These are phyloP conservation scores for Dryas drummondii DNA, from an alignment of 306 rosid genomes.

Conservation along the genomic window DNA sequence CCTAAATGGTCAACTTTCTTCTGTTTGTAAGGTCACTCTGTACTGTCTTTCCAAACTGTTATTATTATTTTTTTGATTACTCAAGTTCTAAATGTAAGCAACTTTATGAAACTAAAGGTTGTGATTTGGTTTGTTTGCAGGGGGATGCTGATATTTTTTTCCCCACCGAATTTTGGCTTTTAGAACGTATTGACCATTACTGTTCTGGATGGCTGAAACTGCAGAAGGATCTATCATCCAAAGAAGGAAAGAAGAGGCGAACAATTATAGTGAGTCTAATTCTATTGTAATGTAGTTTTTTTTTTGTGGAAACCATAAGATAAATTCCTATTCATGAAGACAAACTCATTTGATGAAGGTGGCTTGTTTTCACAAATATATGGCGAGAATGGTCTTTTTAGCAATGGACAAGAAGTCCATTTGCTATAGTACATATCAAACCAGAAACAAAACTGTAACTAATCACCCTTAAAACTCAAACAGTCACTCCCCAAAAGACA, in stretches of 20 bases:
- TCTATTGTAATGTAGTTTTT: background rate
- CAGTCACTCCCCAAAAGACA: no score
- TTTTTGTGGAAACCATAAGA: background rate
- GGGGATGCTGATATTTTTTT: constrained; percentile 96
- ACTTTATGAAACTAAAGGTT: background rate
- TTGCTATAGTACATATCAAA: no score
- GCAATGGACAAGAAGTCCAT: no score
- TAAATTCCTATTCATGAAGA: background rate
- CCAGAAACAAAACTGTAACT: no score
- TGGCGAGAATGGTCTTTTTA: background rate
- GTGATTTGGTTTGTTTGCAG: constrained; percentile 43
- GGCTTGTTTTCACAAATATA: background rate
- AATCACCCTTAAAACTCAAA: no score
- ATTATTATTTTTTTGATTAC: no score
- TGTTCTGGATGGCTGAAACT: constrained; percentile 82
- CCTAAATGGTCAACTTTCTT: background rate
- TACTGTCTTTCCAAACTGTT: background rate
- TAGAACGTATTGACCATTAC: constrained; percentile 85
- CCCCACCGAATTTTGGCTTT: constrained; percentile 87
- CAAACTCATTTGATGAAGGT: background rate
- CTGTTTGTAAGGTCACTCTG: background rate
- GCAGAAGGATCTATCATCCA: constrained; percentile 43
- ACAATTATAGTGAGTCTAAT: constrained; percentile 63
- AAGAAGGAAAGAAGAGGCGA: constrained; percentile 85
- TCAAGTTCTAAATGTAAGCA: background rate